Base-by-base conservation (phyloP, 768 basidiomycete species). In the Leccinellum rugosiceps region DNA sequence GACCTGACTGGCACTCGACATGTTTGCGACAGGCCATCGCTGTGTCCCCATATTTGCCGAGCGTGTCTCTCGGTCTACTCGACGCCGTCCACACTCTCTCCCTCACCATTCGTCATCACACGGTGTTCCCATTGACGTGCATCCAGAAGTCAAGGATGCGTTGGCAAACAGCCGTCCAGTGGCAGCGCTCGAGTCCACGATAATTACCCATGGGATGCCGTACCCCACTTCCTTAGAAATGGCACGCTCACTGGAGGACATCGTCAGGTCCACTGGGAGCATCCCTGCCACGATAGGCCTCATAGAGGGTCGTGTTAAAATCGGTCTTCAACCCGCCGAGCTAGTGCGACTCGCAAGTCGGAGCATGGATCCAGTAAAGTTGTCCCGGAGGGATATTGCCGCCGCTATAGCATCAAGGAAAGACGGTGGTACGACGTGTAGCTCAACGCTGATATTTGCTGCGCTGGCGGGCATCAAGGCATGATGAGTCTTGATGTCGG, bases 201-300 rank as follows among this genome's bases (percentile, higher is more conserved):
- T 98, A 53, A 85, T 97, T 58, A 94, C 94, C 1, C 93, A 98
- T 77, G 96, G 94, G 19, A 84, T 96, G 75, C 92, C 93, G 0
- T 84, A 84, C 62, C 94, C 94, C 0, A 78, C 79, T 35, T 95
- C 93, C 66, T 69, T 88, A 6, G 77, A 86, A 26, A 85, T 89
- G 23, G 86, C 92, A 0, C 74, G 75, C 31, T 85, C 85, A 6
- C 78, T 96, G 19, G 92, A 94, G 71, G 68, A 66, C 7, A 86
- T 89, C 50, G 86, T 96, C 30, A 80, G 93, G 58, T 78, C 80
- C 2, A 82, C 83, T 31, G 88, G 90, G 4, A 84, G 87, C n/a
- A 76, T 88, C 23, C 97, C 97, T 7, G 95, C 96, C 1, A 98
- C 94, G 1, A 90, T 98, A 59, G 94, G 87, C 14, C 71, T 99